Percentiles rank a stretch among this genome's conserved stretches.
Evolutionary conservation across 352 stramenopile species (phyloP).

Genomic region (Pythium chondricola): DNA sequence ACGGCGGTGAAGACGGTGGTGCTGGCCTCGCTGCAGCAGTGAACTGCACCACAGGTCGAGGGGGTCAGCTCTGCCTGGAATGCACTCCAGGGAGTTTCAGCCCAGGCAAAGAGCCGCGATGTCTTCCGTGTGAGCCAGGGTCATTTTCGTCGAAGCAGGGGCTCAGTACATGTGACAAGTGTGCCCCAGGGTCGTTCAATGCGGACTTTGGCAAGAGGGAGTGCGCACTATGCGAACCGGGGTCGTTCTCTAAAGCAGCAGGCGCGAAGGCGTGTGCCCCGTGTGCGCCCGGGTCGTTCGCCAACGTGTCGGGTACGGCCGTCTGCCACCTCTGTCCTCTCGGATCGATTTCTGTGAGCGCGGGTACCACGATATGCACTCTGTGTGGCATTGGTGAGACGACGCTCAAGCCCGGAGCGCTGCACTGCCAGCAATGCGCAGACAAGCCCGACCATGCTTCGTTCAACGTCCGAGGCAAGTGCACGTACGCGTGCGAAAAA

Average conservation of each 20-base stretch:
- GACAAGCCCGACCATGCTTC: slow-evolving; percentile 59
- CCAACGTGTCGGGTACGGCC: slow-evolving; percentile 31
- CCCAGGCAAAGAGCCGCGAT: slow-evolving; percentile 44
- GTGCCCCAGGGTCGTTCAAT: slow-evolving; percentile 53
- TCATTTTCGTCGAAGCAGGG: slow-evolving; percentile 46
- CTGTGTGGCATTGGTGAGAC: slow-evolving; percentile 74
- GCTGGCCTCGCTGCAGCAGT: slow-evolving; percentile 37
- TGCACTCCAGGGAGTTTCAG: slow-evolving; percentile 67
- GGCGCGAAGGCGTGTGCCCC: slow-evolving; percentile 50
- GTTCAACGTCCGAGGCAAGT: slow-evolving; percentile 78
- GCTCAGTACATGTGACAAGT: slow-evolving; percentile 40
- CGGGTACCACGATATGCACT: slow-evolving; percentile 51
- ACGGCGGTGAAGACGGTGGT: slow-evolving; percentile 49
- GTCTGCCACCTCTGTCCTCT: slow-evolving; percentile 48
- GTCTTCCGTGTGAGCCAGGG: slow-evolving; percentile 61
- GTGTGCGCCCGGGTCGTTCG: slow-evolving; percentile 54
- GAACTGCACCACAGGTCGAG: slow-evolving; percentile 62
- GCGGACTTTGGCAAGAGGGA: slow-evolving; percentile 58
- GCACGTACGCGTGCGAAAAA: slow-evolving; percentile 77
- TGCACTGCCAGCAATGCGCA: slow-evolving; percentile 40
- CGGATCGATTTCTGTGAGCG: slow-evolving; percentile 45
- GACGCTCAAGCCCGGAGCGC: slow-evolving; percentile 41
- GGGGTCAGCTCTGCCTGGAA: slow-evolving; percentile 56
- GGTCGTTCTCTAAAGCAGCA: slow-evolving; percentile 36
- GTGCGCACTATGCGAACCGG: slow-evolving; percentile 54